phyloP scores from a whole-genome alignment of 139 green algal genomes.

The Chloropicon primus region DNA sequence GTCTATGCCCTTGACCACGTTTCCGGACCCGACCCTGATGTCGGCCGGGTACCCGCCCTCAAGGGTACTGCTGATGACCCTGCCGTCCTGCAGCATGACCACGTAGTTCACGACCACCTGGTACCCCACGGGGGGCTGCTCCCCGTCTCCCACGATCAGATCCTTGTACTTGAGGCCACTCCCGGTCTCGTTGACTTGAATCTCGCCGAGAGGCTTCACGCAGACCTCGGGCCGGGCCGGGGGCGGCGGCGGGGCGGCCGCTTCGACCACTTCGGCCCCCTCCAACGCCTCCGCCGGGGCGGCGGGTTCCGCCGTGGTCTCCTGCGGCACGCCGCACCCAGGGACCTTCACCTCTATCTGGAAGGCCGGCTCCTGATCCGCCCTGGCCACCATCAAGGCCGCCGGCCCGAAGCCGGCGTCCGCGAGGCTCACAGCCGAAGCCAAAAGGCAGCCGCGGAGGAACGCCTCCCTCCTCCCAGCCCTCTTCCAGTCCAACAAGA shows the following conservation, averaged over 20 bases:
- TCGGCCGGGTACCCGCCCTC: slow-evolving; percentile 76
- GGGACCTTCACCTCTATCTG: neutral
- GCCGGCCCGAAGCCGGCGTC: neutral
- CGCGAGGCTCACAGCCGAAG: neutral
- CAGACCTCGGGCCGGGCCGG: neutral
- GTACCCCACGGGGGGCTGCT: slow-evolving; percentile 36
- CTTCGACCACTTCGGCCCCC: neutral
- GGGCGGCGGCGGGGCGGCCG: too few species aligned
- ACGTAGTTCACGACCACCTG: slow-evolving; percentile 81
- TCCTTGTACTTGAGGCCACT: slow-evolving; percentile 85
- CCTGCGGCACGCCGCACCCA: neutral
- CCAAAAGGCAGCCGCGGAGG: neutral
- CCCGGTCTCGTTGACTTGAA: slow-evolving; percentile 33
- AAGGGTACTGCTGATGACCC: slow-evolving; percentile 70
- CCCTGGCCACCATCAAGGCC: neutral
- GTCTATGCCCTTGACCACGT: slow-evolving; percentile 68
- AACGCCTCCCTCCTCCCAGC: neutral
- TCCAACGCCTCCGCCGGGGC: too few species aligned
- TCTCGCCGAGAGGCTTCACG: slow-evolving; percentile 22
- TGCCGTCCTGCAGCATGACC: slow-evolving; percentile 59
- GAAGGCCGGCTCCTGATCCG: neutral
- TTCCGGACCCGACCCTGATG: slow-evolving; percentile 55
- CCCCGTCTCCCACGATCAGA: slow-evolving; percentile 55
- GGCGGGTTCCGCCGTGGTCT: neutral
- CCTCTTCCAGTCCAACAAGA: too few species aligned